Percentiles rank a stretch among this genome's conserved stretches.
Conservation (phyloP, 2,329 filamentous ascomycete species). For the Xylaria multiplex region DNA sequence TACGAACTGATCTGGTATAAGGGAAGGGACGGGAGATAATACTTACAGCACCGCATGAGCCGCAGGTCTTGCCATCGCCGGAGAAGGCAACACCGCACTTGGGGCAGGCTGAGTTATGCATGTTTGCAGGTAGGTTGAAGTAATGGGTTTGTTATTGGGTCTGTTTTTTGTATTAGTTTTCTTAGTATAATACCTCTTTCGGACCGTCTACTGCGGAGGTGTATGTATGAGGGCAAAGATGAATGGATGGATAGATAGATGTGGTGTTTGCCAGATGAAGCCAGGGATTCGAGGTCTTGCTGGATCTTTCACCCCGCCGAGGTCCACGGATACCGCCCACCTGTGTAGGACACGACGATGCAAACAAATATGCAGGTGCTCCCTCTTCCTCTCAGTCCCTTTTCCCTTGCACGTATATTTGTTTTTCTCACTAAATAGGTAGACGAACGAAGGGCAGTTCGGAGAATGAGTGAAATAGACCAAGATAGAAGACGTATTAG, state of each 20-base stretch:
- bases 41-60: conserved; percentile 66
- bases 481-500: background rate
- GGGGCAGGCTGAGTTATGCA: conserved; percentile 62
- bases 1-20: background rate
- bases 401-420: background rate
- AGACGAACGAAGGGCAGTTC: background rate
- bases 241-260: background rate
- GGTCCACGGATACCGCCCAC: background rate
- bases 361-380: background rate
- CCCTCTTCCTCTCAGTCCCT: background rate
- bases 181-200: conserved; percentile 8
- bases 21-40: background rate
- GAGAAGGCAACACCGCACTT: conserved; percentile 63
- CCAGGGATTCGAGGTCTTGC: background rate
- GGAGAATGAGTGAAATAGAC: background rate
- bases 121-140: conserved; percentile 41
- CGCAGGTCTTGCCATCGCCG: conserved; percentile 62
- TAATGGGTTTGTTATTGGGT: conserved; percentile 16
- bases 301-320: background rate
- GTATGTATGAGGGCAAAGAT: background rate
- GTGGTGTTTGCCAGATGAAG: background rate
- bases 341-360: background rate
- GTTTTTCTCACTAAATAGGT: background rate
- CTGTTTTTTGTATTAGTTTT: background rate
- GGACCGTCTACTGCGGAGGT: background rate